Evolutionary conservation across 2,329 filamentous ascomycete species (phyloP).

Genomic region (Colletotrichum simmondsii): DNA sequence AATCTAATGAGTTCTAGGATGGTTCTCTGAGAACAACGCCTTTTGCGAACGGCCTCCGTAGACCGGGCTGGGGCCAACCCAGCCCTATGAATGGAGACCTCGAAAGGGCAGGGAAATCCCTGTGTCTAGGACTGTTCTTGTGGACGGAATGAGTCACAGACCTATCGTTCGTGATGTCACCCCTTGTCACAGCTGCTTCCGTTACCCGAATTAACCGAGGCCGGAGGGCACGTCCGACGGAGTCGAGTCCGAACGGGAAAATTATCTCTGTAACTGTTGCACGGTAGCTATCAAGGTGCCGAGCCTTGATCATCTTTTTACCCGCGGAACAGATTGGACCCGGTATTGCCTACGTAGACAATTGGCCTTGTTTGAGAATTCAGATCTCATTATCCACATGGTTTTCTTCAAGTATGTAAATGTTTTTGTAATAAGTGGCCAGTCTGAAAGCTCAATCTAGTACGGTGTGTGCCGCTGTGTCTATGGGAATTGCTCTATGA

Average conservation of each 20-base stretch:
- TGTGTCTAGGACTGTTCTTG: neutral
- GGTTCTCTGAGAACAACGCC: neutral
- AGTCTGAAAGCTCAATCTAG: too few species aligned
- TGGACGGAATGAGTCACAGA: neutral
- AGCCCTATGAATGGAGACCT: neutral
- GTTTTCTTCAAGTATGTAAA: too few species aligned
- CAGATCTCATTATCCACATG: neutral
- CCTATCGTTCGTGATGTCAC: neutral
- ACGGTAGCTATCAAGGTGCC: too few species aligned
- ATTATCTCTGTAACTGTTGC: neutral
- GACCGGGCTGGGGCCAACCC: neutral
- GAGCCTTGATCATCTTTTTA: too few species aligned
- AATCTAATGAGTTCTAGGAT: neutral
- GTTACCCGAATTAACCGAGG: neutral
- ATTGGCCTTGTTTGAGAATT: too few species aligned
- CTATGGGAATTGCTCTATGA: too few species aligned
- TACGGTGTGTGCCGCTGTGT: too few species aligned
- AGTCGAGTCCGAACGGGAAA: neutral
- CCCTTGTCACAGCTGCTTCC: neutral
- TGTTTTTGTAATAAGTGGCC: too few species aligned
- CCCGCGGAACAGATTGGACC: neutral
- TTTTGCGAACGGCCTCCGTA: neutral
- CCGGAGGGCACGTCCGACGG: neutral
- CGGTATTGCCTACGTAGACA: accelerated
- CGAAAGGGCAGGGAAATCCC: neutral